These are phyloP conservation scores for Dinochytrium kinnereticum DNA, from an alignment of 371 early-diverging fungal genomes.

Conservation along the genomic window DNA sequence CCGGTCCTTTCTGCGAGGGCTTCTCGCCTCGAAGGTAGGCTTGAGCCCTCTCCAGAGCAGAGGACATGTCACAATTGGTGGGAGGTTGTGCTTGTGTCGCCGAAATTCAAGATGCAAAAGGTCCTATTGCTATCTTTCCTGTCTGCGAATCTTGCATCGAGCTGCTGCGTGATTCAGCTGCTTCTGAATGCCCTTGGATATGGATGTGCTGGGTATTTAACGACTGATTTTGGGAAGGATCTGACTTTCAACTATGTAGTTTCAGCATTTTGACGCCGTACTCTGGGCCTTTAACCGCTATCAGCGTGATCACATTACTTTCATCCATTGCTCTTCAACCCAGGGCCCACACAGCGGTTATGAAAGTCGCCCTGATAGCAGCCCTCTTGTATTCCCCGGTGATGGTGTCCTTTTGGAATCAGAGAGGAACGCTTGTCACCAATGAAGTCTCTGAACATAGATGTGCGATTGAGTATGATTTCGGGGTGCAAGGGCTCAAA, in stretches of 20 bases:
- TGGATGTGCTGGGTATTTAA: constrained; percentile 59
- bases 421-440: too few species aligned
- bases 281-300: neutral
- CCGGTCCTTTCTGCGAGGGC: neutral
- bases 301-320: neutral
- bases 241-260: neutral
- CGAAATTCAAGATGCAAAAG: too few species aligned
- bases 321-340: neutral
- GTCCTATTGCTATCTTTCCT: neutral
- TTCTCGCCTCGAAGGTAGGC: constrained; percentile 10
- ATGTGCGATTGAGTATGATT: neutral
- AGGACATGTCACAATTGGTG: constrained; percentile 6
- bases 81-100: too few species aligned
- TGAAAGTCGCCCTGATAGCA: neutral
- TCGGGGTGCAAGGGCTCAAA: neutral
- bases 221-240: constrained; percentile 1
- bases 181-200: constrained; percentile 56
- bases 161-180: constrained; percentile 64
- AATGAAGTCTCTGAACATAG: too few species aligned
- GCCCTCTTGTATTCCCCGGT: neutral
- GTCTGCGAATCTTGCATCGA: constrained; percentile 55
- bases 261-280: constrained; percentile 1
- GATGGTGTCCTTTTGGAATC: neutral
- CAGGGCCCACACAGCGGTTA: neutral
- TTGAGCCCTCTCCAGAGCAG: constrained; percentile 12